Base-by-base conservation (phyloP, 2,329 filamentous ascomycete species). In the Triangularia setosa region DNA sequence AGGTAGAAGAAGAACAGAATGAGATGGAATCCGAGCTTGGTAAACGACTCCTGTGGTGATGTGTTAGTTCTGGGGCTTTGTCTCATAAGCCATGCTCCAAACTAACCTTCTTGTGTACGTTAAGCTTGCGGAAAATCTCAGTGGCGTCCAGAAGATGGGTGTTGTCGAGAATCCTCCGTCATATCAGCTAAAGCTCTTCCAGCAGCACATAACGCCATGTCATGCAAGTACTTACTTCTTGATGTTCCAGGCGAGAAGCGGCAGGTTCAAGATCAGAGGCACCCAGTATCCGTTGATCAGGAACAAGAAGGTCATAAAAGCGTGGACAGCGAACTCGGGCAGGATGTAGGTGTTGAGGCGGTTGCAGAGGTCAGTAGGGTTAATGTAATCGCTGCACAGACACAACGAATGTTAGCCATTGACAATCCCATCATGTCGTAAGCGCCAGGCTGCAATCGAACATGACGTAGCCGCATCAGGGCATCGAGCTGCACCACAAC, bases 1-100 rank as follows among this genome's bases (percentile, higher is more conserved):
- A 99, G 90, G 82, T 99, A 99, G 87, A 98, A 99, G 88, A 99
- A 99, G 87, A 99, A 99, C 93, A 99, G 97, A 81, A 99, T 79
- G 66, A 99, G 84, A 80, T 99, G 95, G 85, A 99, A 99, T 63
- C 94, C 95, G 53, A 99, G 91, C 83, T 99, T 99, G 83, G 95
- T 89, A 79, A 99, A 99, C 0, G 95, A 98, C 87, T 99, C 95
- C 93, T 97, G 70, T 18, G 53, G 52, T 2, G 6, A 18, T 23
- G 4, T 23, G 64, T 74, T 62, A 69, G 66, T 6, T 11, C 8
- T 27, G 8, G n/a, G 21, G 2, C 18, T n/a, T 40, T 14, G 33
- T 24, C 5, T 23, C 30, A 33, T 23, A 11, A 4, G n/a, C 14
- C 14, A 40, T 5, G 2, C 9, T 53, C 9, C 16, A 48, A 7